Base-by-base conservation (phyloP, 345 rosid genomes). In the Melaleuca alternifolia region DNA sequence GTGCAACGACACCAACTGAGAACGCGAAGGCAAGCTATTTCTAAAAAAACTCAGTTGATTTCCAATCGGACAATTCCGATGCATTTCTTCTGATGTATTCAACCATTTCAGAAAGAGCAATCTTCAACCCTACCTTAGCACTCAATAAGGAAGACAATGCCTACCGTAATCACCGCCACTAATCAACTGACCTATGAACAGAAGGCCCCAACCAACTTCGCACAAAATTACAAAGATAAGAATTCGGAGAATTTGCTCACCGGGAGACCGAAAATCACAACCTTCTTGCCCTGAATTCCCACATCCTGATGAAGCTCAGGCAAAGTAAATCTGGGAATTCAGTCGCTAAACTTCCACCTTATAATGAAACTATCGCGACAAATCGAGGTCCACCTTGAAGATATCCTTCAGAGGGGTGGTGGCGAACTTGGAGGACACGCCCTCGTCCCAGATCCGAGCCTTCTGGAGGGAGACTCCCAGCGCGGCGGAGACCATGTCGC, bases 391-490 rank as follows among this genome's bases (percentile, higher is more conserved):
- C 11, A 95, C 98, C 96, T 95, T 91, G 93, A 96, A 96, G 89
- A 95, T 92, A 85, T 95, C 97, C 82, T 89, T 87, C 52, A 95
- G 54, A 57, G 96, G 93, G 50, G 96, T 93, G 85, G 97, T 92
- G 86, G 98, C 92, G 91, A 96, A 94, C 24, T 92, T 95, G 28
- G 96, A 93, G 23, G 96, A 93, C 86, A 94, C 95, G 15, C 95
- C 99, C 88, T 96, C 97, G 91, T 95, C 99, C 99, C 98, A 94
- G 90, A 84, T 88, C 20, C 98, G 93, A 87, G 98, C 96, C 91
- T 93, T 95, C 93, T 97, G 99, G 92, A 96, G 99, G 71, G 94
- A 91, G 52, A 95, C 96, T 83, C 87, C 91, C 0, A 95, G 92
- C 33, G 96, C 98, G 21, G 94, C 95, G 51, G 94, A 91, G 82